Evolutionary conservation across 441 rosid species (phyloP).

Genomic region (Daphne laureola): DNA sequence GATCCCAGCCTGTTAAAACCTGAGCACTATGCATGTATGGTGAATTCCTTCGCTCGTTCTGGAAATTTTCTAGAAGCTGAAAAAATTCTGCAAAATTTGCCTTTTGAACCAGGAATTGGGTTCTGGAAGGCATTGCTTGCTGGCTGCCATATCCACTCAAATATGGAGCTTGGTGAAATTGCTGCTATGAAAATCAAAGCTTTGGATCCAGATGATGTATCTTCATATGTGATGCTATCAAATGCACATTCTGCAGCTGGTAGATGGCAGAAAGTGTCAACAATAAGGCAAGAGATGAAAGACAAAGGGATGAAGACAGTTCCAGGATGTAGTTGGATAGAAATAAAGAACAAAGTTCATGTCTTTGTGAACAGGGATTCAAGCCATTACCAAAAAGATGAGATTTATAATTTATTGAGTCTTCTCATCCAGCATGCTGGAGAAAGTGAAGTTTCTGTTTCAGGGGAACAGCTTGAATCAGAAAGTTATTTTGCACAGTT

Average conservation of each 20-base stretch:
- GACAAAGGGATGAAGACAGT: slow-evolving; percentile 50
- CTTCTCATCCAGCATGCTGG: slow-evolving; percentile 25
- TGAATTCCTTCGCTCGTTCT: slow-evolving; percentile 62
- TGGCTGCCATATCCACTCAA: slow-evolving; percentile 72
- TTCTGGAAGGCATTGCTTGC: slow-evolving; percentile 85
- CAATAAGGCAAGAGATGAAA: slow-evolving; percentile 46
- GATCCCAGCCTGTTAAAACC: slow-evolving; percentile 35
- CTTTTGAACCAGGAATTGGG: slow-evolving; percentile 71
- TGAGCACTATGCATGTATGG: slow-evolving; percentile 75
- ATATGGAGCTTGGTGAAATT: slow-evolving; percentile 38
- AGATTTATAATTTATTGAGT: slow-evolving; percentile 31
- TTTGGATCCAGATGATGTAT: slow-evolving; percentile 64
- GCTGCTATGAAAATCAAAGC: slow-evolving; percentile 49
- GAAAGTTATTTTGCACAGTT: too few relatives aligned
- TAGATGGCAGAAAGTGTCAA: slow-evolving; percentile 53
- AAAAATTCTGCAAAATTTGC: slow-evolving; percentile 37
- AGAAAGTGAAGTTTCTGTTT: slow-evolving; percentile 20
- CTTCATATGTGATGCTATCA: slow-evolving; percentile 77
- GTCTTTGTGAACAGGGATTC: slow-evolving; percentile 46
- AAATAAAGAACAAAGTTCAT: slow-evolving; percentile 39
- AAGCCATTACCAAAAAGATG: slow-evolving; percentile 42
- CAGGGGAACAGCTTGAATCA: not conserved
- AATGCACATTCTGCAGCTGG: slow-evolving; percentile 65
- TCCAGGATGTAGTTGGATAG: slow-evolving; percentile 81
- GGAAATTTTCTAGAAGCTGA: slow-evolving; percentile 58